Conservation (phyloP, 2,329 filamentous ascomycete genomes). For the Pseudonectria foliicola region DNA sequence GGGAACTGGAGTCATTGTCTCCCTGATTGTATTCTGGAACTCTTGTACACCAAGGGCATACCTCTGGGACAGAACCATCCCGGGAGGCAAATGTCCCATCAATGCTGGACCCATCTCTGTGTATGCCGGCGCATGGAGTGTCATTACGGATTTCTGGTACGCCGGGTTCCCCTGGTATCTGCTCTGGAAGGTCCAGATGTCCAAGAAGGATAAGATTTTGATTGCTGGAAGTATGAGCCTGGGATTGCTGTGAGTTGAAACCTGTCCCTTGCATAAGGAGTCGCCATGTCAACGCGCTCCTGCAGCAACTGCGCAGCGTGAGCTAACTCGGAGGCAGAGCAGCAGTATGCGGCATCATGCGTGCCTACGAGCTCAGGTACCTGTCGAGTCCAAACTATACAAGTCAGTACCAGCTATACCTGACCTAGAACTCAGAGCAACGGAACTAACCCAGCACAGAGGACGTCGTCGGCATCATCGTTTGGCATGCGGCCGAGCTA, state of each 20-base stretch:
- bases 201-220: slow-evolving; percentile 37
- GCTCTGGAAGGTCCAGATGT: slow-evolving; percentile 38
- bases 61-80: slow-evolving; percentile 4
- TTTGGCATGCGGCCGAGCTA: slow-evolving; percentile 33
- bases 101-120: slow-evolving; percentile 1
- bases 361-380: slow-evolving; percentile 22
- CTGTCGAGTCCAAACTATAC: slow-evolving; percentile 19
- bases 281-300: no score
- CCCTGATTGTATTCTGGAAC: slow-evolving; percentile 1
- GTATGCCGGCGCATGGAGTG: slow-evolving; percentile 3
- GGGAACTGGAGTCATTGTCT: slow-evolving; percentile 1
- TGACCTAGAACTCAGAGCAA: no score
- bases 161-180: slow-evolving; percentile 37
- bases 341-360: slow-evolving; percentile 22
- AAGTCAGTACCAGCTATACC: slow-evolving; percentile 1
- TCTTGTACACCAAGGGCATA: slow-evolving; percentile 5
- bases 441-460: slow-evolving; percentile 11
- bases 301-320: no score
- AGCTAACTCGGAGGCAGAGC: slow-evolving; percentile 12
- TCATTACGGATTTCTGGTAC: slow-evolving; percentile 32
- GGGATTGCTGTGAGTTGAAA: slow-evolving; percentile 30
- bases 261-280: accelerated
- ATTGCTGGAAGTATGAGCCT: slow-evolving; percentile 35
- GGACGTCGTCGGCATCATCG: slow-evolving; percentile 28
- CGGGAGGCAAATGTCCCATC: slow-evolving; percentile 2